Evolutionary conservation across 2,329 filamentous ascomycete species (phyloP).

Genomic region (Orbilia blumenaviensis): DNA sequence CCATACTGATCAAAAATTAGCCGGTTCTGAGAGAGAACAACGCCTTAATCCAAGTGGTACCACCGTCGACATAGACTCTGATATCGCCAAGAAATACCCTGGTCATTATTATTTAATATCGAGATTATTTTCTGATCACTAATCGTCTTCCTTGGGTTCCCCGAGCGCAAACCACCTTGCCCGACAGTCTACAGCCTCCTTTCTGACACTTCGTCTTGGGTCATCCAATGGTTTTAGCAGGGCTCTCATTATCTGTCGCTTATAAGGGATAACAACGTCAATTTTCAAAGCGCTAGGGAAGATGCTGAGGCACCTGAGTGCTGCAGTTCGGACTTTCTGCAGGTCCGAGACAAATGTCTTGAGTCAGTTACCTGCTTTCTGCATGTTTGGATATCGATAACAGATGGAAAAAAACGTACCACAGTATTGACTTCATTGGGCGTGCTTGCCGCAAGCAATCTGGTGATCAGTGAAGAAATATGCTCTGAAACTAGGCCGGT

Average conservation of each 20-base stretch:
- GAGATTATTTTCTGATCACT: not conserved
- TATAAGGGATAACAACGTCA: conserved; percentile 68
- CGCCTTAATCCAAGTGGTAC: not conserved
- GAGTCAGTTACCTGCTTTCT: not conserved
- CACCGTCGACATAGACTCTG: not conserved
- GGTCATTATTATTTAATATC: conserved; percentile 6
- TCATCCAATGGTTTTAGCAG: conserved; percentile 70
- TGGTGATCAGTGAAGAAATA: conserved; percentile 55
- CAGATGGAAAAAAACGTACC: conserved; percentile 28
- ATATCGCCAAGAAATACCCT: conserved; percentile 10
- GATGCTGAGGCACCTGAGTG: conserved; percentile 64
- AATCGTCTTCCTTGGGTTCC: conserved; percentile 55
- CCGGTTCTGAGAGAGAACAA: not conserved
- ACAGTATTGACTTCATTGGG: conserved; percentile 43
- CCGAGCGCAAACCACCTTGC: conserved; percentile 57
- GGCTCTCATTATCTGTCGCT: conserved; percentile 68
- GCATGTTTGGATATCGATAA: not conserved
- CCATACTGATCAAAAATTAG: not conserved
- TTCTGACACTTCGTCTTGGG: conserved; percentile 70
- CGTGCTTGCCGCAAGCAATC: conserved; percentile 54
- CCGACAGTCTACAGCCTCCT: conserved; percentile 61
- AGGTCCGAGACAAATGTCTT: conserved; percentile 11
- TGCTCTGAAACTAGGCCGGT: conserved; percentile 63
- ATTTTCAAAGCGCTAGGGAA: conserved; percentile 64
- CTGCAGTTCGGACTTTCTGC: conserved; percentile 63